Evolutionary conservation across 345 rosid species (phyloP), one percentile per base, ranked within the genome.

Genomic region (Arabis hirsuta): DNA sequence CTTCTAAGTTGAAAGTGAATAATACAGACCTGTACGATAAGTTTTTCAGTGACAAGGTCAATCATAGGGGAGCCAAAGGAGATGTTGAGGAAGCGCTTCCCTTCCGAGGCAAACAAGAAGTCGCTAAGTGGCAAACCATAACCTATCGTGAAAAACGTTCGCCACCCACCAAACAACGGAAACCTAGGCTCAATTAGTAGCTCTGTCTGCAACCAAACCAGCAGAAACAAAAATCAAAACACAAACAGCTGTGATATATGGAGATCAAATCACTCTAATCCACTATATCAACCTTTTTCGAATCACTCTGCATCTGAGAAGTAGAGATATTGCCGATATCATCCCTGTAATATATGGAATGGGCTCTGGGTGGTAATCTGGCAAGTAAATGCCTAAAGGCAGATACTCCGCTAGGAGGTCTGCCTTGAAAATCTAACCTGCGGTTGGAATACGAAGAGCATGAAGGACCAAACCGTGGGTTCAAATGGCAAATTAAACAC

Each of bases 301-400:
- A 82, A 82, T 96, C 99, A 72, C 87, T 78, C 83, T 85, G 72
- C 60, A 92, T 74, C 78, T 80, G 78, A 80, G 99, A 92, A n/a
- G 98, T 96, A 39, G 99, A 96, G 83, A 96, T 92, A 80, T 96
- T 96, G 68, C 99, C 99, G 80, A 90, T 90, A 72, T 86, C 97
- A 82, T 96, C 98, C 73, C 98, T 82, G 71, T 90, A 96, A 65
- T 90, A 92, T 69, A 92, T 82, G 53, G 99, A 96, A 79, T 88
- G 98, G 50, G 97, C 88, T 73, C 95, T 86, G 4, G 98, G 95
- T 44, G 99, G 99, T 86, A 96, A 83, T 67, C 78, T 81, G 12
- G 95, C 98, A 71, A 83, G 76, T 73, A 96, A 88, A 80, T 82
- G 76, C 77, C 69, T 86, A 60, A 92, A 78, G 71, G 98, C 92